Base-by-base conservation (phyloP, 148 eudicot species). In the Rhododendron griersonianum region DNA sequence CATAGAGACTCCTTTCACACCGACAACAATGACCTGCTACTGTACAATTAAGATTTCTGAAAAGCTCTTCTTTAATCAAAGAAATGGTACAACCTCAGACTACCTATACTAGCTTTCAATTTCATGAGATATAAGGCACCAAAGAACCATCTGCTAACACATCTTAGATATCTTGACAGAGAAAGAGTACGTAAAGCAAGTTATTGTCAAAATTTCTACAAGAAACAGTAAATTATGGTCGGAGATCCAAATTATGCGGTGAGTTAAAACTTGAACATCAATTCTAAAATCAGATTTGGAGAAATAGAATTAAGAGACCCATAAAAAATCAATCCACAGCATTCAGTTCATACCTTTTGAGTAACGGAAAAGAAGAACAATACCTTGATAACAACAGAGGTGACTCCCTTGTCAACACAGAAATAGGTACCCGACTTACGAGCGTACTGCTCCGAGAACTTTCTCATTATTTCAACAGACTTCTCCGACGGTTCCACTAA, bases 331-430 rank as follows among this genome's bases (percentile, higher is more conserved):
- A 75, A 37, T 75, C 13, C n/a, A 35, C 41, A 75, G 23, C 45
- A 2, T 39, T 39, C 25, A 1, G 23, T 74, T 75, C n/a, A 39
- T n/a, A 8, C 16, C 13, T 35, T 15, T 18, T 75, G 15, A 7
- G 1, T 13, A 39, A 47, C 3, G 0, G 41, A 13, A 23, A 6
- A 41, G 59, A 81, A 33, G 30, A 11, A 11, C 2, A 63, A 39
- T 92, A 96, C 98, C 98, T 96, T 96, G 90, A 96, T 95, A 80
- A 96, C 99, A 86, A 96, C 99, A 67, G 99, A 92, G 21, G 99
- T 96, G 84, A 96, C 99, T 73, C 99, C 93, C 89, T 96, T 95
- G 88, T 96, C 98, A 48, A 89, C 94, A 50, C 99, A 96, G 81
- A 96, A 96, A 82, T 92, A 96, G 41, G 99, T 95, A 50, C 90